A percentile compares a stretch with the other conserved stretches of the same genome.
Conservation (phyloP, 768 basidiomycete species). For the Tulasnella sp. region DNA sequence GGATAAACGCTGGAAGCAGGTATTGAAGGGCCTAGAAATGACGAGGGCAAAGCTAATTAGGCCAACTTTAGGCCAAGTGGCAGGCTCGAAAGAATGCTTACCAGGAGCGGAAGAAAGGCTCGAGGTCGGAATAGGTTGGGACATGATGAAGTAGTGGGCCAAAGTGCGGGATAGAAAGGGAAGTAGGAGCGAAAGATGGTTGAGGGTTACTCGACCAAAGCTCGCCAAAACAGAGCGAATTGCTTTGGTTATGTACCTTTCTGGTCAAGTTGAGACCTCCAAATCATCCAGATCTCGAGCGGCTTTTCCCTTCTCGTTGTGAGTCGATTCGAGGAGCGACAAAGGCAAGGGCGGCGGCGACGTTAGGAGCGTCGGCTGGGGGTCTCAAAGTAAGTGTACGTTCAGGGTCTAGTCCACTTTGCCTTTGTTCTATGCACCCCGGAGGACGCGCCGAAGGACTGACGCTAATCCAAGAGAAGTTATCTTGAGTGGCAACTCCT, state of each 20-base stretch:
- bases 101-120: neutral
- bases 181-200: neutral
- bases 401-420: neutral
- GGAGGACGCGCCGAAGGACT: neutral
- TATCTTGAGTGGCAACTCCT: neutral
- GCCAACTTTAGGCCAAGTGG: neutral
- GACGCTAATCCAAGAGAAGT: neutral
- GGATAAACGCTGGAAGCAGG: neutral
- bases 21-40: neutral
- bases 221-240: neutral
- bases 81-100: neutral
- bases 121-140: neutral
- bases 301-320: neutral
- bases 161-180: neutral
- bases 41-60: neutral
- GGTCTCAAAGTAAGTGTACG: neutral
- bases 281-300: neutral
- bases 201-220: neutral
- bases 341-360: neutral
- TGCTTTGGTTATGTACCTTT: neutral
- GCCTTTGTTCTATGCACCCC: neutral
- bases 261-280: neutral
- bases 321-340: neutral
- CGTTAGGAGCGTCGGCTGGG: neutral
- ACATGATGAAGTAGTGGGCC: neutral